Evolutionary conservation across 257 asterid species (phyloP).

Genomic region (Echium plantagineum): DNA sequence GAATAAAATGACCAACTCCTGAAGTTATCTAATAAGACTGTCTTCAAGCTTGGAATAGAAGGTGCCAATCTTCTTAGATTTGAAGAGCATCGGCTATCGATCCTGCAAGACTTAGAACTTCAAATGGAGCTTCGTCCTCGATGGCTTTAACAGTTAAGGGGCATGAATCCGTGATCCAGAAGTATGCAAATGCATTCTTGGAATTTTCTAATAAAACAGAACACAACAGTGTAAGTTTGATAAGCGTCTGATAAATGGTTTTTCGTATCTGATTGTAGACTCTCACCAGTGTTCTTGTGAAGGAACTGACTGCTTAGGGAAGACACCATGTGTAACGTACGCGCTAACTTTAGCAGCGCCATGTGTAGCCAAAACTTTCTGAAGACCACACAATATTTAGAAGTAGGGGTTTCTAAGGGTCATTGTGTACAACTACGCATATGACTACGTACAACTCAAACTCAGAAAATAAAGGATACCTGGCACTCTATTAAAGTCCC

Average conservation of each 20-base stretch:
- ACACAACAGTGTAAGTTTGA: too few species aligned
- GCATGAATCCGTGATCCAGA: constrained; percentile 94
- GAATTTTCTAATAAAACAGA: too few species aligned
- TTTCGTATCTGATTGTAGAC: neutral
- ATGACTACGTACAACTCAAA: too few species aligned
- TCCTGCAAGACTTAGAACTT: constrained; percentile 80
- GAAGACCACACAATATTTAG: too few species aligned
- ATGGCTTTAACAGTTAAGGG: constrained; percentile 65
- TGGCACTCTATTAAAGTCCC: constrained; percentile 94
- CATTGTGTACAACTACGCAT: too few species aligned
- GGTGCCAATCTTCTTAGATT: constrained; percentile 29
- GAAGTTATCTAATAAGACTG: too few species aligned
- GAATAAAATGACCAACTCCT: too few species aligned
- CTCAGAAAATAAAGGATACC: too few species aligned
- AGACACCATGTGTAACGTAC: constrained; percentile 62
- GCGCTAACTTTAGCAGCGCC: constrained; percentile 95
- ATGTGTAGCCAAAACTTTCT: constrained; percentile 85
- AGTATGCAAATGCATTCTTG: constrained; percentile 56
- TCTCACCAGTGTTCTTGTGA: constrained; percentile 44
- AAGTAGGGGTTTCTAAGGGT: too few species aligned
- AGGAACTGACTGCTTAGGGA: too few species aligned
- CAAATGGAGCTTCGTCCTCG: constrained; percentile 58
- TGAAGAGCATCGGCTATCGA: constrained; percentile 93
- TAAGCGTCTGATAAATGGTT: too few species aligned
- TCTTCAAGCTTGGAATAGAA: too few species aligned